These are phyloP conservation scores for Leccinum subgranulosum DNA, from an alignment of 768 basidiomycete species.

Conservation along the genomic window DNA sequence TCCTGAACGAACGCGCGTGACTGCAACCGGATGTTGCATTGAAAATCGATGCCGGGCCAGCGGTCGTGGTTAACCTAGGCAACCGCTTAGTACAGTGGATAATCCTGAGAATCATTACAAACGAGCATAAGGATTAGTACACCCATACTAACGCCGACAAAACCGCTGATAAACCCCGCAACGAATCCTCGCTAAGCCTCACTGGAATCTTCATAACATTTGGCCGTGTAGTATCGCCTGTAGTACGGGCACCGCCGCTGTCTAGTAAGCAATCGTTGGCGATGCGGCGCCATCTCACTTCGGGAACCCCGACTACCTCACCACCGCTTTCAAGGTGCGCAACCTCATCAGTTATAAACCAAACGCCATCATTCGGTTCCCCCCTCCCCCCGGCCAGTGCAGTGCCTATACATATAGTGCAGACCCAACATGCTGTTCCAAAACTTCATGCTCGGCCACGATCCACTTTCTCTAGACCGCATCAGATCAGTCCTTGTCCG, in stretches of 20 bases:
- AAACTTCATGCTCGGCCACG: constrained; percentile 66
- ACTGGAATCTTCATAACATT: background rate
- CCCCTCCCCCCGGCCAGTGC: no score
- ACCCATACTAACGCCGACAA: background rate
- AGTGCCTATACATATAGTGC: background rate
- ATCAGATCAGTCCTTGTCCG: constrained; percentile 86
- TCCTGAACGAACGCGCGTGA: no score
- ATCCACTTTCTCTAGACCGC: constrained; percentile 83
- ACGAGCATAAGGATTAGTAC: no score
- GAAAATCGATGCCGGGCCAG: no score
- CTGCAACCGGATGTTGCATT: no score
- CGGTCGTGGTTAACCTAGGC: background rate
- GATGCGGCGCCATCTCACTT: no score
- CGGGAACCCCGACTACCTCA: no score
- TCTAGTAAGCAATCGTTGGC: no score
- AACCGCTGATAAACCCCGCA: background rate
- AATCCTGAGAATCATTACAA: no score
- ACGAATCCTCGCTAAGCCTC: background rate
- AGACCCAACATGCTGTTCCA: constrained; percentile 44
- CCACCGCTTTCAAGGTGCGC: background rate
- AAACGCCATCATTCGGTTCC: background rate
- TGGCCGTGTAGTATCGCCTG: background rate
- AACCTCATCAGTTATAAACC: constrained; percentile 14
- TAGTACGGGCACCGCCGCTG: no score
- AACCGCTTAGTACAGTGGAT: background rate